Percentiles rank a stretch among this genome's conserved stretches.
Evolutionary conservation across 257 asterid species (phyloP).

Genomic region (Forsythia suspensa): DNA sequence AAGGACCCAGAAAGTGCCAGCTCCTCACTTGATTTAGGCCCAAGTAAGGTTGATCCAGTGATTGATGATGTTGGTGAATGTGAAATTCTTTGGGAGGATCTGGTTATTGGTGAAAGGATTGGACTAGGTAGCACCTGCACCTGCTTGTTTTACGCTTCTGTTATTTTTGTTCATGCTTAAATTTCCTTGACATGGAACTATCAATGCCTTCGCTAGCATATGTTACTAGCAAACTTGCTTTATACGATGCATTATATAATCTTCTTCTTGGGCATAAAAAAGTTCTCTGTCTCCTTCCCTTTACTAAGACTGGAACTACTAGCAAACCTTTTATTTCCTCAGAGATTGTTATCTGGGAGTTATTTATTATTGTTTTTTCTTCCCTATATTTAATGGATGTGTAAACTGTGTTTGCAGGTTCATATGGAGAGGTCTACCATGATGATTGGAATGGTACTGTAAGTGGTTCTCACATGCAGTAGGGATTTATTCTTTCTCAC

Average conservation of each 20-base stretch:
- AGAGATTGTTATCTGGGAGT: neutral
- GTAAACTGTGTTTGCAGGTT: slow-evolving; percentile 55
- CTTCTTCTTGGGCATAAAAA: slow-evolving; percentile 5
- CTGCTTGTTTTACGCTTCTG: slow-evolving; percentile 9
- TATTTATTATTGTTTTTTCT: slow-evolving; percentile 17
- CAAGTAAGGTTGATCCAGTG: slow-evolving; percentile 53
- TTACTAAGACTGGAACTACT: slow-evolving; percentile 9
- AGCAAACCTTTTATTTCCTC: neutral
- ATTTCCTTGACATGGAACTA: neutral
- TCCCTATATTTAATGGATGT: slow-evolving; percentile 12
- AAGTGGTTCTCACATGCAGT: slow-evolving; percentile 41
- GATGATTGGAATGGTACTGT: slow-evolving; percentile 99
- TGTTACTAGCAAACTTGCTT: slow-evolving; percentile 6
- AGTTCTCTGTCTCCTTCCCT: slow-evolving; percentile 14
- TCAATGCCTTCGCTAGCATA: neutral
- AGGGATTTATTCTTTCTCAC: neutral
- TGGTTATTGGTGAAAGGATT: slow-evolving; percentile 92
- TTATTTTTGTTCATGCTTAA: slow-evolving; percentile 16
- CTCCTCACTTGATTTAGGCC: slow-evolving; percentile 36
- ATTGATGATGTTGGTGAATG: slow-evolving; percentile 96
- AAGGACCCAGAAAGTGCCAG: slow-evolving; percentile 45
- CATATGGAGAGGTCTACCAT: slow-evolving; percentile 98
- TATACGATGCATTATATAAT: slow-evolving; percentile 1
- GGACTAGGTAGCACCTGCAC: slow-evolving; percentile 76
- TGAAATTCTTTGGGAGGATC: slow-evolving; percentile 98